Evolutionary conservation across 2,329 filamentous ascomycete species (phyloP).

Genomic region (Albophoma yamanashiensis): DNA sequence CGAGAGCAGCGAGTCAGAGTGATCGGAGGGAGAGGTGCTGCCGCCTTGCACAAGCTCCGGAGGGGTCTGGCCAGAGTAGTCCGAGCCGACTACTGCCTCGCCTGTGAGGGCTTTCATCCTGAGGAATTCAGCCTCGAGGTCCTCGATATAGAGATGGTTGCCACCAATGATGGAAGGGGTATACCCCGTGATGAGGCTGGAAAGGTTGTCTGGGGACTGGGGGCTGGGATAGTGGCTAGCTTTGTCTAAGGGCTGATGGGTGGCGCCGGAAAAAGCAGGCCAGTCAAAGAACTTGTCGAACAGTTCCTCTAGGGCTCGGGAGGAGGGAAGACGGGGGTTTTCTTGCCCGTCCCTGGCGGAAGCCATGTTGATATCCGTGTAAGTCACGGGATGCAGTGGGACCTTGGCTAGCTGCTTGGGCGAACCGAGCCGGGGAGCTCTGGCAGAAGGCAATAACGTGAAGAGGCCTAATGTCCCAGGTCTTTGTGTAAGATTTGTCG

Average conservation of each 20-base stretch:
- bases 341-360: slow-evolving; percentile 22
- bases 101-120: slow-evolving; percentile 23
- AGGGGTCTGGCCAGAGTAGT: slow-evolving; percentile 25
- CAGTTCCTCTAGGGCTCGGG: slow-evolving; percentile 20
- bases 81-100: slow-evolving; percentile 20
- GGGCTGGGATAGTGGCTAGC: slow-evolving; percentile 16
- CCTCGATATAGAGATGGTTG: slow-evolving; percentile 19
- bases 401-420: slow-evolving; percentile 24
- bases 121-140: slow-evolving; percentile 17
- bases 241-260: slow-evolving; percentile 16
- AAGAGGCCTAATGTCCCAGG: slow-evolving; percentile 28
- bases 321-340: slow-evolving; percentile 24
- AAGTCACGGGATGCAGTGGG: slow-evolving; percentile 32
- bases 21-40: slow-evolving; percentile 28
- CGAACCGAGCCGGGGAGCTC: slow-evolving; percentile 25
- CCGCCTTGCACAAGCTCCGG: slow-evolving; percentile 26
- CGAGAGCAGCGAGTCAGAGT: slow-evolving; percentile 23
- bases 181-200: slow-evolving; percentile 22
- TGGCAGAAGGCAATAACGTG: slow-evolving; percentile 26
- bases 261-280: slow-evolving; percentile 21
- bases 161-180: slow-evolving; percentile 20
- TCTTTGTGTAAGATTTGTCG: slow-evolving; percentile 28
- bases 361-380: slow-evolving; percentile 29
- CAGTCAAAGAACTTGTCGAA: slow-evolving; percentile 27
- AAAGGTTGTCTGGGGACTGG: slow-evolving; percentile 17